These are phyloP conservation scores for Orbilia ellipsospora DNA, from an alignment of 2,329 filamentous ascomycete genomes.

Conservation along the genomic window DNA sequence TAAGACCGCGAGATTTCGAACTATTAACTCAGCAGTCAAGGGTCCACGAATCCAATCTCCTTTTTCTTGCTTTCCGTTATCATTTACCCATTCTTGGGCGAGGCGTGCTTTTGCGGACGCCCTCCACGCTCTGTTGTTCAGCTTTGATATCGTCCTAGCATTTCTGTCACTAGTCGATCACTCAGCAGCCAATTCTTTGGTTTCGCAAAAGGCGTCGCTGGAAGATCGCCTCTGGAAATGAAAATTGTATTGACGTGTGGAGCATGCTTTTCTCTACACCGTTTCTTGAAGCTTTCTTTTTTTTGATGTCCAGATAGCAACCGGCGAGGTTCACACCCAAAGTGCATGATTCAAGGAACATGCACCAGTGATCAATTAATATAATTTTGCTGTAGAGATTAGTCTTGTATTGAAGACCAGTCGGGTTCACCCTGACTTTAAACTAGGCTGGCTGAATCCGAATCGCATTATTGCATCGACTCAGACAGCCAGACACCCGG, in stretches of 20 bases:
- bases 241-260: constrained; percentile 1
- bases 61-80: constrained; percentile 6
- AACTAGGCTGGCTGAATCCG: constrained; percentile 7
- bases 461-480: constrained; percentile 1
- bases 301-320: no score
- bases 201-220: not conserved
- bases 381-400: no score
- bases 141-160: not conserved
- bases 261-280: not conserved
- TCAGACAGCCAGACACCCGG: not conserved
- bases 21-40: not conserved
- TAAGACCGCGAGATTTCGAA: not conserved
- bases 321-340: no score
- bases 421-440: constrained; percentile 10
- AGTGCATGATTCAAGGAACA: no score
- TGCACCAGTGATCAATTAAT: no score
- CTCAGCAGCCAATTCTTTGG: not conserved
- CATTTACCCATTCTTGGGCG: not conserved
- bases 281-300: no score
- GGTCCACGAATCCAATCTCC: constrained; percentile 12
- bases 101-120: no score
- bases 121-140: not conserved
- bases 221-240: not conserved
- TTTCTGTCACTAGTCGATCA: not conserved
- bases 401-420: not conserved